Percentiles rank a stretch among this genome's conserved stretches.
phyloP scores from a whole-genome alignment of 1,284 basidiomycete species.

The Laetiporus sulphureus region DNA sequence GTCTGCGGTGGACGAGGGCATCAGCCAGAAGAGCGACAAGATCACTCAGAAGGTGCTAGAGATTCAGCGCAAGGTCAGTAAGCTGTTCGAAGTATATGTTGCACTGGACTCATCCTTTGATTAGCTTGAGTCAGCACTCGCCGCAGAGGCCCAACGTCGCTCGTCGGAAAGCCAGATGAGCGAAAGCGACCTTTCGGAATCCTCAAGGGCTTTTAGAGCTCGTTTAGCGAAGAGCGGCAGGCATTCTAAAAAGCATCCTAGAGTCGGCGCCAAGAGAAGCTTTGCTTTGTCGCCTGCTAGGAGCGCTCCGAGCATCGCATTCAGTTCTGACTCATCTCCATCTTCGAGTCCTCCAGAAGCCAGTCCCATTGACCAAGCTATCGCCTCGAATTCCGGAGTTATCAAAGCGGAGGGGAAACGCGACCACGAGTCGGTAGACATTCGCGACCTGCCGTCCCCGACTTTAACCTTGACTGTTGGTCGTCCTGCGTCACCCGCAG shows the following conservation, averaged over 20 bases:
- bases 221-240: conserved; percentile 16
- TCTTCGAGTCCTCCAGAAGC: conserved; percentile 12
- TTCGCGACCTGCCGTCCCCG: no score
- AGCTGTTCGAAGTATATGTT: conserved; percentile 5
- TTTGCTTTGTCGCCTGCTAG: no score
- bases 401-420: no score
- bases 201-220: conserved; percentile 11
- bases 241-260: conserved; percentile 14
- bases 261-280: conserved; percentile 13
- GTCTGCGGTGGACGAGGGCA: conserved; percentile 77
- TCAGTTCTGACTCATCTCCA: conserved; percentile 1
- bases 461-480: no score
- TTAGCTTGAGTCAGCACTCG: conserved; percentile 67
- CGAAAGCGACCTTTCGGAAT: conserved; percentile 39
- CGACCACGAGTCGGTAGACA: conserved; percentile 12
- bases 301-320: no score
- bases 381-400: no score
- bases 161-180: conserved; percentile 34
- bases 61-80: conserved; percentile 73
- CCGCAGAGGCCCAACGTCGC: conserved; percentile 45
- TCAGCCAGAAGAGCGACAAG: conserved; percentile 73
- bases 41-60: conserved; percentile 78
- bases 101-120: conserved; percentile 1
- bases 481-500: conserved; percentile 23
- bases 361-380: conserved; percentile 10